phyloP scores from a whole-genome alignment of 208 protist species.

The Leishmania amazonensis region DNA sequence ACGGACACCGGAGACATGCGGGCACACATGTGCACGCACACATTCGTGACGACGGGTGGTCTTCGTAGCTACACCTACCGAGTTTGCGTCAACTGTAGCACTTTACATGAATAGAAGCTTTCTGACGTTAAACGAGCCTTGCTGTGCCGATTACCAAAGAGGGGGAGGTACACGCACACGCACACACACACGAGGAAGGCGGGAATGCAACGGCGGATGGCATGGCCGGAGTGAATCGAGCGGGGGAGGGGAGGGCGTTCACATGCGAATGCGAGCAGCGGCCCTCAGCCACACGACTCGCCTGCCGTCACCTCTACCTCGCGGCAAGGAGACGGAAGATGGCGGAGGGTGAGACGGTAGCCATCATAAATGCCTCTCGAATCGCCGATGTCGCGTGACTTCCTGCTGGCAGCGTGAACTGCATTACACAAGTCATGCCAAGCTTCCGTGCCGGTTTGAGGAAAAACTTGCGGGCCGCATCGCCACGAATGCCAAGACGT shows the following conservation, averaged over 20 bases:
- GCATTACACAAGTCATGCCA: constrained; percentile 74
- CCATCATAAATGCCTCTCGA: constrained; percentile 75
- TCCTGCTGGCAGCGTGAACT: constrained; percentile 64
- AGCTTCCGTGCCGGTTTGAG: constrained; percentile 69
- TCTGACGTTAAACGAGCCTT: neutral
- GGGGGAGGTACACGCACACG: neutral
- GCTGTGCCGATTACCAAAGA: neutral
- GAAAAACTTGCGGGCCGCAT: constrained; percentile 58
- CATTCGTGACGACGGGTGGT: neutral
- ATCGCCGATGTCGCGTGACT: constrained; percentile 66
- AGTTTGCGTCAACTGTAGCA: neutral
- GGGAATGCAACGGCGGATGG: neutral
- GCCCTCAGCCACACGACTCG: neutral
- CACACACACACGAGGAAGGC: neutral
- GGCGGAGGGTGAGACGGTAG: constrained; percentile 64
- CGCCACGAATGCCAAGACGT: constrained; percentile 64
- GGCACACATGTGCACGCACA: neutral
- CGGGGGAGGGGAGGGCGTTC: neutral
- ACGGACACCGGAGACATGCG: neutral
- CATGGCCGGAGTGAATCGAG: neutral
- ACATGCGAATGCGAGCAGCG: neutral
- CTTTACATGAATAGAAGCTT: neutral
- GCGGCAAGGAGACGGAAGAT: constrained; percentile 49
- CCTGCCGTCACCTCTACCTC: neutral
- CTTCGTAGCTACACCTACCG: neutral